These are phyloP conservation scores for Willaertia magna DNA, from an alignment of 208 protist genomes.

Conservation along the genomic window DNA sequence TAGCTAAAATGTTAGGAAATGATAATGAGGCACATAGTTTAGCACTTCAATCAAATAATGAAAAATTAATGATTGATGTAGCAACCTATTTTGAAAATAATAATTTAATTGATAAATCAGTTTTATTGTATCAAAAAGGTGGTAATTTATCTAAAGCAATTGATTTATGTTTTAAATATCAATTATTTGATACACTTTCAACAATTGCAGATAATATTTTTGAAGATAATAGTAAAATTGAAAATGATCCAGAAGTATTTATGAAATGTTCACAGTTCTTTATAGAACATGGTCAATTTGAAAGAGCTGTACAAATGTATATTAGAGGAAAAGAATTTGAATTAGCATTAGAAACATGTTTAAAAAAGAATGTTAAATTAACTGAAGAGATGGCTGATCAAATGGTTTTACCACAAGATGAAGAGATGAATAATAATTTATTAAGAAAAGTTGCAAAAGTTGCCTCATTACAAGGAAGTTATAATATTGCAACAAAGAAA, in stretches of 20 bases:
- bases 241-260: constrained; percentile 65
- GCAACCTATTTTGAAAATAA: constrained; percentile 69
- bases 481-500: constrained; percentile 74
- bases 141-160: constrained; percentile 71
- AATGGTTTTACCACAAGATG: constrained; percentile 33
- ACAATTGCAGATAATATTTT: constrained; percentile 70
- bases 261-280: constrained; percentile 76
- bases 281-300: constrained; percentile 53
- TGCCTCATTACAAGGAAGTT: constrained; percentile 68
- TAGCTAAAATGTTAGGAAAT: constrained; percentile 55
- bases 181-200: constrained; percentile 73
- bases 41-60: constrained; percentile 53
- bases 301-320: constrained; percentile 79
- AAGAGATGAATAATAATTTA: constrained; percentile 22
- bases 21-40: constrained; percentile 52
- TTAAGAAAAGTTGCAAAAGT: constrained; percentile 56
- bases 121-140: constrained; percentile 78
- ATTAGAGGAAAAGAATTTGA: constrained; percentile 66
- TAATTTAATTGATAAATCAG: constrained; percentile 66
- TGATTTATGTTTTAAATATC: constrained; percentile 69
- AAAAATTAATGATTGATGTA: constrained; percentile 62
- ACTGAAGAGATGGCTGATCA: constrained; percentile 78
- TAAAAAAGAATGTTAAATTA: constrained; percentile 54
- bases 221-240: constrained; percentile 17
- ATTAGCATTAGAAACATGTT: constrained; percentile 60